phyloP scores from a whole-genome alignment of 768 basidiomycete genomes.

The Leccinum disarticulatum region DNA sequence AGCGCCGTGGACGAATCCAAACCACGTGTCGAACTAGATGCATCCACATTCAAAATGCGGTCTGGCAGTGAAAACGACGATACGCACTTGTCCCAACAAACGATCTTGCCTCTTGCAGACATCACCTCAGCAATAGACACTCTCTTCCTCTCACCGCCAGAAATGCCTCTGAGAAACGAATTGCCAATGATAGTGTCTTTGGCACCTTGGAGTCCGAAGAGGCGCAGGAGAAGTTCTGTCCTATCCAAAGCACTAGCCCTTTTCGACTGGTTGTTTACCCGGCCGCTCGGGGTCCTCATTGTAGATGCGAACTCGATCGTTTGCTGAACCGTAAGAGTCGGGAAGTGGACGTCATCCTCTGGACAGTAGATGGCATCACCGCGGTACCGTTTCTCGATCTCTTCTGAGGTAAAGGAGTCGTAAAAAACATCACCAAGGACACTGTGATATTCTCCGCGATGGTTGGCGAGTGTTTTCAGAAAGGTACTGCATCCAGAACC shows the following conservation, averaged over 20 bases:
- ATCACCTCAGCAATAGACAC: constrained; percentile 74
- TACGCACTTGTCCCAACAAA: constrained; percentile 76
- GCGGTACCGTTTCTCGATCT: constrained; percentile 45
- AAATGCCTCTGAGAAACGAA: constrained; percentile 70
- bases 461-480: constrained; percentile 49
- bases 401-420: constrained; percentile 44
- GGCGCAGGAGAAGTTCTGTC: constrained; percentile 56
- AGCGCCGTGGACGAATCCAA: constrained; percentile 70
- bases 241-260: constrained; percentile 25
- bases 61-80: not conserved
- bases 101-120: constrained; percentile 58
- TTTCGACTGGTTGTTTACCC: constrained; percentile 21
- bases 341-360: constrained; percentile 16
- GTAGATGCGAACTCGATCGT: constrained; percentile 54
- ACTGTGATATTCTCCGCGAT: constrained; percentile 39
- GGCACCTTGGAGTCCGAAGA: constrained; percentile 76
- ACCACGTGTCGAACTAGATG: constrained; percentile 59
- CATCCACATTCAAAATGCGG: not conserved
- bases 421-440: constrained; percentile 45
- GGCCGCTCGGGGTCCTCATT: constrained; percentile 43
- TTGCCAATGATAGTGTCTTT: constrained; percentile 76
- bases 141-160: constrained; percentile 78
- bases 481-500: constrained; percentile 58
- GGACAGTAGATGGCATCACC: constrained; percentile 49
- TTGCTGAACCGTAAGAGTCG: constrained; percentile 44